Percentiles rank a stretch among this genome's conserved stretches.
These are phyloP conservation scores for Penicillium crustosum DNA, from an alignment of 2,329 filamentous ascomycete genomes.

Conservation along the genomic window DNA sequence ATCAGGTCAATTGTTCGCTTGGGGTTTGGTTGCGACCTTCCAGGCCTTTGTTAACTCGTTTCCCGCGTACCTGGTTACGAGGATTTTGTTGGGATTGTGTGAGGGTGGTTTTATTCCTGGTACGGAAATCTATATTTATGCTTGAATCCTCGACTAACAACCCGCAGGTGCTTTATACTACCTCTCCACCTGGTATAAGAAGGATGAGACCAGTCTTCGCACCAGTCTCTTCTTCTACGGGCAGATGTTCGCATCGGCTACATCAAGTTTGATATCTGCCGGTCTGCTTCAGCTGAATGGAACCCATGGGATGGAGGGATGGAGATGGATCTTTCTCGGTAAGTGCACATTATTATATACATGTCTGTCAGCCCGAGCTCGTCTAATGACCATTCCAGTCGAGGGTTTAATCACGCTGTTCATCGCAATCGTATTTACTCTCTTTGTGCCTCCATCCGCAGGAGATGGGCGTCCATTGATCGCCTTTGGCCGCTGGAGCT, in stretches of 20 bases:
- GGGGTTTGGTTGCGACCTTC: slow-evolving; percentile 55
- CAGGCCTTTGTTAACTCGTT: slow-evolving; percentile 54
- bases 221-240: slow-evolving; percentile 59
- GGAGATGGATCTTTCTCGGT: slow-evolving; percentile 57
- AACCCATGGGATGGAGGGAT: slow-evolving; percentile 51
- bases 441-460: slow-evolving; percentile 42
- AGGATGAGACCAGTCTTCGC: slow-evolving; percentile 53
- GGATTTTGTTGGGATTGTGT: slow-evolving; percentile 54
- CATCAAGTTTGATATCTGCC: slow-evolving; percentile 39
- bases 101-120: slow-evolving; percentile 60
- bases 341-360: neutral
- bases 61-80: slow-evolving; percentile 50
- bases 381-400: slow-evolving; percentile 26
- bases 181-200: slow-evolving; percentile 58
- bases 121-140: neutral
- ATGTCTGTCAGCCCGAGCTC: neutral
- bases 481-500: slow-evolving; percentile 41
- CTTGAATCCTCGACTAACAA: neutral
- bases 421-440: slow-evolving; percentile 41
- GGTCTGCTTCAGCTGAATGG: slow-evolving; percentile 52
- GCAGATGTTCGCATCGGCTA: slow-evolving; percentile 53
- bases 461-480: slow-evolving; percentile 40
- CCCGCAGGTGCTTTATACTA: slow-evolving; percentile 38
- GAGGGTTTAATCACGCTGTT: slow-evolving; percentile 56
- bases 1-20: slow-evolving; percentile 55